Conservation (phyloP, 169 alveolate genomes). For the Perkinsus chesapeaki region DNA sequence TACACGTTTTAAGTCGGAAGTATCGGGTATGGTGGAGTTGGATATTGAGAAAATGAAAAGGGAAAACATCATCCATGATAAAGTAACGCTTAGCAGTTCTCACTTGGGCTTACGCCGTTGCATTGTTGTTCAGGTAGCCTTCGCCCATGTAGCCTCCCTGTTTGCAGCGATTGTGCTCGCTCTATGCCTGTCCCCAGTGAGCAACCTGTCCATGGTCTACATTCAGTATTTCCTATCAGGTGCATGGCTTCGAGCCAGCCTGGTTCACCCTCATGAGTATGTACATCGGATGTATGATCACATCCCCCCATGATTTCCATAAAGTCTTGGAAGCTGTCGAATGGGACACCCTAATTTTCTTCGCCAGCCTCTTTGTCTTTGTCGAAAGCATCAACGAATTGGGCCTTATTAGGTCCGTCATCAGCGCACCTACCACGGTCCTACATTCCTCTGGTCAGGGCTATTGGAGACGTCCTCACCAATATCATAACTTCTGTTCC, state of each 20-base stretch:
- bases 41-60: neutral
- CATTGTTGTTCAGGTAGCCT: neutral
- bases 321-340: conserved; percentile 9
- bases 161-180: neutral
- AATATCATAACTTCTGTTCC: neutral
- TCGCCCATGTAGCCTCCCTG: neutral
- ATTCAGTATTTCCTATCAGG: neutral
- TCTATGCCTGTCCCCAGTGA: conserved; percentile 6
- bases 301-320: neutral
- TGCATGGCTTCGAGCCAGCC: neutral
- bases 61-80: neutral
- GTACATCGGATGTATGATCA: neutral
- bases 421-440: neutral
- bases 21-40: neutral
- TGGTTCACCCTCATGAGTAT: conserved; percentile 8
- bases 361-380: conserved; percentile 5
- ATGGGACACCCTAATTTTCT: conserved; percentile 8
- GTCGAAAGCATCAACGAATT: neutral
- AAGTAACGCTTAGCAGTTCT: too few species aligned
- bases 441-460: neutral
- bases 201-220: too few species aligned
- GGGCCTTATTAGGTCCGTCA: neutral
- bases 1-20: neutral
- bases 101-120: too few species aligned
- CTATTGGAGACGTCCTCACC: neutral